These are phyloP conservation scores for Aureobasidium vineae DNA, from an alignment of 2,329 filamentous ascomycete genomes.

Conservation along the genomic window DNA sequence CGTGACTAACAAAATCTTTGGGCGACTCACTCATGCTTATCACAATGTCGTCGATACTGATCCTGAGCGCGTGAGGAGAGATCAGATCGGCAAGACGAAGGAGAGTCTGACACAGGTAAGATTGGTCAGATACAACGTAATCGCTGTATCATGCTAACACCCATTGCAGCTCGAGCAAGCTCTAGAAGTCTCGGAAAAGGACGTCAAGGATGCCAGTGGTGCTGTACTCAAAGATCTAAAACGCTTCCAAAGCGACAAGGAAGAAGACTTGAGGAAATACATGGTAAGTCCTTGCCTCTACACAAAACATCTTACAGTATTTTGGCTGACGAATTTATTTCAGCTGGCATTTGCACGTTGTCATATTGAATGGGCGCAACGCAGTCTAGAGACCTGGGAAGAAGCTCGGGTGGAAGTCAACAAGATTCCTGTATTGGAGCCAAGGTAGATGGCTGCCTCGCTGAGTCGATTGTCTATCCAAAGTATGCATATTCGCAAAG, in stretches of 20 bases:
- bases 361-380: slow-evolving; percentile 91
- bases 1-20: slow-evolving; percentile 90
- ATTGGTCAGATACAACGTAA: background rate
- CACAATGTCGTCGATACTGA: slow-evolving; percentile 96
- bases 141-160: background rate
- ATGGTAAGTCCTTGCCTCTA: slow-evolving; percentile 68
- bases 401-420: slow-evolving; percentile 83
- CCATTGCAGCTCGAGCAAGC: slow-evolving; percentile 77
- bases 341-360: slow-evolving; percentile 89
- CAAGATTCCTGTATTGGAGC: slow-evolving; percentile 59
- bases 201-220: slow-evolving; percentile 87
- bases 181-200: slow-evolving; percentile 79
- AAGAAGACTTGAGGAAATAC: slow-evolving; percentile 87
- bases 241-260: slow-evolving; percentile 92
- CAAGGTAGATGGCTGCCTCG: background rate
- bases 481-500: slow-evolving; percentile 12
- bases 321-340: background rate
- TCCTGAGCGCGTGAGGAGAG: slow-evolving; percentile 84
- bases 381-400: slow-evolving; percentile 88
- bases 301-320: no score
- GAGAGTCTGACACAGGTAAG: slow-evolving; percentile 70
- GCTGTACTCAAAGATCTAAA: slow-evolving; percentile 88
- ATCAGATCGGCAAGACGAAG: slow-evolving; percentile 92
- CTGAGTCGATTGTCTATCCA: background rate
- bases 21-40: slow-evolving; percentile 89